A percentile compares a stretch with the other conserved stretches of the same genome.
Conservation (phyloP, 805 yeast species). For the Candida incommunis region DNA sequence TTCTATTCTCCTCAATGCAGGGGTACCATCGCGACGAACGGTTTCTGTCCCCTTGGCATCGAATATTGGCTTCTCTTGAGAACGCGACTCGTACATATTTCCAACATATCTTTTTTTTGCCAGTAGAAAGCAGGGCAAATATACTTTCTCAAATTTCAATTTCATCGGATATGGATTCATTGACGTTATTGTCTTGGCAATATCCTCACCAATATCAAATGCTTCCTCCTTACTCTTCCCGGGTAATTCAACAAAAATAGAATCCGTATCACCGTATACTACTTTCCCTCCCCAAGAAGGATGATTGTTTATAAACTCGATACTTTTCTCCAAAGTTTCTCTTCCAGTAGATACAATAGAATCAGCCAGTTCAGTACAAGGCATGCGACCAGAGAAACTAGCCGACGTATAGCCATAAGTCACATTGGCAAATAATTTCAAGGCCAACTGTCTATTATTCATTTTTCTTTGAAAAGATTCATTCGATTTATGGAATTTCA, state of each 20-base stretch:
- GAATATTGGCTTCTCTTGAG: slow-evolving; percentile 47
- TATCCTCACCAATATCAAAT: slow-evolving; percentile 54
- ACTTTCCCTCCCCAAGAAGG: slow-evolving; percentile 74
- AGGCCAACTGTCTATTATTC: slow-evolving; percentile 69
- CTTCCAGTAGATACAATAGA: slow-evolving; percentile 85
- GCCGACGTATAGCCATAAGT: slow-evolving; percentile 96
- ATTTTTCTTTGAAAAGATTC: slow-evolving; percentile 32
- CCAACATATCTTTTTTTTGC: slow-evolving; percentile 92
- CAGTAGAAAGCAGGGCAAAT: slow-evolving; percentile 68
- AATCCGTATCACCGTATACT: slow-evolving; percentile 95
- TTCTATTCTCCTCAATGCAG: slow-evolving; percentile 75
- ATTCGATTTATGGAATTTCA: slow-evolving; percentile 30
- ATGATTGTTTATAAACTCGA: slow-evolving; percentile 46
- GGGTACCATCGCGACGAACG: slow-evolving; percentile 85
- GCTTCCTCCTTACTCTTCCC: slow-evolving; percentile 71
- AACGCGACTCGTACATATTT: slow-evolving; percentile 48
- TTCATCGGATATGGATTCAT: slow-evolving; percentile 68
- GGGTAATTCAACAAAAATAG: slow-evolving; percentile 79
- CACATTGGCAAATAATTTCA: slow-evolving; percentile 85
- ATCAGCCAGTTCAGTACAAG: slow-evolving; percentile 89
- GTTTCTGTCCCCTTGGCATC: slow-evolving; percentile 98
- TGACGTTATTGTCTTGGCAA: slow-evolving; percentile 50
- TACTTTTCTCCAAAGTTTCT: slow-evolving; percentile 64
- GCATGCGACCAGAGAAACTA: slow-evolving; percentile 93
- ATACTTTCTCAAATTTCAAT: slow-evolving; percentile 84